Base-by-base conservation (phyloP, 2,329 filamentous ascomycete species). In the Fusarium duplospermum region DNA sequence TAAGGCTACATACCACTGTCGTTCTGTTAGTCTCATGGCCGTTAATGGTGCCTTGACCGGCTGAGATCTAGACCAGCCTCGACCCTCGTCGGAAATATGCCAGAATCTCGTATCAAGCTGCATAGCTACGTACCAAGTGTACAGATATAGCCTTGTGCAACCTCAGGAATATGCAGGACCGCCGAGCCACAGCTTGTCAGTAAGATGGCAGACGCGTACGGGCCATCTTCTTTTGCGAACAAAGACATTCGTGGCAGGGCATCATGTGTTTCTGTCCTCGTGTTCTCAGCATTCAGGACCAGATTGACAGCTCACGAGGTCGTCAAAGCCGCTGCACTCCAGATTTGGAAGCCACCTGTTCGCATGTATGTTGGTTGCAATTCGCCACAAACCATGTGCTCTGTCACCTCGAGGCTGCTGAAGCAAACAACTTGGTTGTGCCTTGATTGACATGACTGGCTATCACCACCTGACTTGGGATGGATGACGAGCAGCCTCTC, bases 401-500 rank as follows among this genome's bases (percentile, higher is more conserved):
- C 29, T 63, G 36, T 47, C 64, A 62, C 67, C 57, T 52, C 54
- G 47, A 61, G n/a, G 36, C 22, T n/a, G 27, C 38, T 38, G 33
- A 42, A 40, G 24, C 61, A 63, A 47, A 33, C 33, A 63, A 14
- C 27, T 35, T 63, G 18, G 45, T 54, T 63, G 64, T 40, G 27
- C 20, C 18, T 36, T 35, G 38, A 50, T 42, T 33, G 42, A 45
- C 35, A 33, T 45, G 24, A 33, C 18, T 59, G 38, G 57, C 35
- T 61, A 69, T 38, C 22, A 64, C 47, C 66, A 67, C 50, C 62
- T 72, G 65, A 70, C 72, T 70, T 50, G 61, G n/a, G 54, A 38
- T 63, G 59, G 57, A 72, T 75, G 72, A 74, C 72, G 47, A 72
- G 65, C 65, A 75, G 35, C 45, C 47, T 52, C 27, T 31, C 38